phyloP scores from a whole-genome alignment of 1,284 basidiomycete species.

The Ustilago curta region DNA sequence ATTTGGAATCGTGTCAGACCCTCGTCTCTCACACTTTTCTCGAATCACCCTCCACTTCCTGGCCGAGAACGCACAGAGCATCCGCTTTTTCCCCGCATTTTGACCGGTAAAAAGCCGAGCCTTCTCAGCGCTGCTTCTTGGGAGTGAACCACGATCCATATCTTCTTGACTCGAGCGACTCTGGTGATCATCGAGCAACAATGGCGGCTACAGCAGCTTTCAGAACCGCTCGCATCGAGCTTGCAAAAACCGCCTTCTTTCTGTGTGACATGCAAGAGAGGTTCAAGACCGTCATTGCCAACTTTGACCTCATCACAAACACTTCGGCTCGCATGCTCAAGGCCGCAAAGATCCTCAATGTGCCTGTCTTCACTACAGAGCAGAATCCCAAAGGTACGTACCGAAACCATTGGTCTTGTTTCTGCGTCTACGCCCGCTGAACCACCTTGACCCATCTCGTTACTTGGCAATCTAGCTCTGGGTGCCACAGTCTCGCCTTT shows the following conservation, averaged over 20 bases:
- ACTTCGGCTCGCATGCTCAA: conserved; percentile 59
- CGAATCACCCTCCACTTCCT: background rate
- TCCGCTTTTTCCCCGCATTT: conserved; percentile 11
- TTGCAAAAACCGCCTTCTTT: conserved; percentile 60
- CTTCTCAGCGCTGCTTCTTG: background rate
- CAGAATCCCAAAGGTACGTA: conserved; percentile 81
- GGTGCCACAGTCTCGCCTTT: conserved; percentile 79
- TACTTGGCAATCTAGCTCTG: conserved; percentile 73
- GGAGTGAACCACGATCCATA: background rate
- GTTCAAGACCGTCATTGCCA: conserved; percentile 58
- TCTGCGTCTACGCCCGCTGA: background rate
- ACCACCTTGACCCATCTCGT: background rate
- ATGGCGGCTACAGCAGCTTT: conserved; percentile 20
- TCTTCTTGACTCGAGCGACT: background rate
- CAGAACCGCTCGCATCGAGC: conserved; percentile 50
- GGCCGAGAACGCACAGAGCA: conserved; percentile 9
- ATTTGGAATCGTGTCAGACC: background rate
- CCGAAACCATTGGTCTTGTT: too few species aligned
- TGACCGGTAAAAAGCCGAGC: background rate
- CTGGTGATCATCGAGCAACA: conserved; percentile 4
- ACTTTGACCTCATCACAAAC: conserved; percentile 53
- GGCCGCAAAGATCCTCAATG: conserved; percentile 74
- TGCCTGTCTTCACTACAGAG: conserved; percentile 82
- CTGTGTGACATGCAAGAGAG: conserved; percentile 64
- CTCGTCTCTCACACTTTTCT: background rate